A percentile compares a stretch with the other conserved stretches of the same genome.
These are phyloP conservation scores for Pilobolus umbonatus DNA, from an alignment of 192 early-diverging fungal genomes.

Conservation along the genomic window DNA sequence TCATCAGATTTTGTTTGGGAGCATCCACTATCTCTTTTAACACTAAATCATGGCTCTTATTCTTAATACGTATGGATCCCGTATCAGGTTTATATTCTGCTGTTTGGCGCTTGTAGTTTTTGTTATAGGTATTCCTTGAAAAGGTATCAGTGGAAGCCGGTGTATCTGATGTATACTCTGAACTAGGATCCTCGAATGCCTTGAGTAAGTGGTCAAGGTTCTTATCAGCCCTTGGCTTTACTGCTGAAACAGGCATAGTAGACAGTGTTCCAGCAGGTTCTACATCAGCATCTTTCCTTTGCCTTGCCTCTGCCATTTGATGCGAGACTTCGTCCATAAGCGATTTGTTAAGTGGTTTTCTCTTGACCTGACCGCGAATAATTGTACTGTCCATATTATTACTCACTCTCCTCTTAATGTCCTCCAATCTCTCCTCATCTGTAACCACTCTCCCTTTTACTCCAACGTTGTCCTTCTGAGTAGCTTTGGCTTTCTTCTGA, in stretches of 20 bases:
- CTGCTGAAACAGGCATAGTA: no score
- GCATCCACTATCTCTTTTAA: not conserved
- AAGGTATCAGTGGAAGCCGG: no score
- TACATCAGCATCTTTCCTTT: not conserved
- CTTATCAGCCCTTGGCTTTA: no score
- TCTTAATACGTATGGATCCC: not conserved
- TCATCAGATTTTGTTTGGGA: not conserved
- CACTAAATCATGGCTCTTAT: not conserved
- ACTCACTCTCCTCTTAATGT: conserved; percentile 1
- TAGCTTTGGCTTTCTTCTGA: not conserved
- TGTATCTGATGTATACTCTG: no score
- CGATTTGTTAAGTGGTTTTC: conserved; percentile 11
- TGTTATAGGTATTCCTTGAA: no score
- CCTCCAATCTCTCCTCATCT: not conserved
- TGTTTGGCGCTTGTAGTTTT: no score
- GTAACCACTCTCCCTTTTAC: not conserved
- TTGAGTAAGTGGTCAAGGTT: no score
- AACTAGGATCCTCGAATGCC: no score
- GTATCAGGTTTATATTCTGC: conserved; percentile 4
- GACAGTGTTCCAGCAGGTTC: no score
- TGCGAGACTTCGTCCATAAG: not conserved
- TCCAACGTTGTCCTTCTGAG: not conserved
- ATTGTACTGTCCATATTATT: conserved; percentile 12
- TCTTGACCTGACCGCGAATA: conserved; percentile 3
- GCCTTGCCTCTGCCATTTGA: not conserved